Percentiles rank a stretch among this genome's conserved stretches.
Conservation (phyloP, 371 early-diverging fungal genomes). For the Lichtheimia corymbifera region DNA sequence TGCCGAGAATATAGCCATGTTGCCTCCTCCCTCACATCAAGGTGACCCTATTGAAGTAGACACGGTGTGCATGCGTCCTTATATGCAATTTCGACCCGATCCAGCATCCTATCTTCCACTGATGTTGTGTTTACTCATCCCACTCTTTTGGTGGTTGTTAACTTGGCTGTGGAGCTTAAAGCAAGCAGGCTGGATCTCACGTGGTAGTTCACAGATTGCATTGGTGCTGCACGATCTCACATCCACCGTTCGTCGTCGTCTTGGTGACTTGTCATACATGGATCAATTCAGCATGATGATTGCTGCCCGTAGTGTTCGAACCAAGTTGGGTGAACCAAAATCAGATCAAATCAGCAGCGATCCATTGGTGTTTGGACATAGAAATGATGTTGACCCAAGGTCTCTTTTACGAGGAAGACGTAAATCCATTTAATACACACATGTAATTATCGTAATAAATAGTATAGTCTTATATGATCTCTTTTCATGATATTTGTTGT, state of each 20-base stretch:
- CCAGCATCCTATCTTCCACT: background rate
- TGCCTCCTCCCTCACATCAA: too few species aligned
- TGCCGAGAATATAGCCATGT: too few species aligned
- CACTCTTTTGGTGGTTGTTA: conserved; percentile 15
- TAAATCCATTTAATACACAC: too few species aligned
- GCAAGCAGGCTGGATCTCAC: conserved; percentile 15
- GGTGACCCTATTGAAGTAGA: too few species aligned
- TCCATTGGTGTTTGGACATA: background rate
- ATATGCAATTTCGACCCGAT: conserved; percentile 3
- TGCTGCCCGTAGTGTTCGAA: background rate
- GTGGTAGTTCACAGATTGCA: conserved; percentile 16
- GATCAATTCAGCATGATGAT: conserved; percentile 4
- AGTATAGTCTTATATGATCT: too few species aligned
- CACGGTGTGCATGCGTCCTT: too few species aligned
- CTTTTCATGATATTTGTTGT: too few species aligned
- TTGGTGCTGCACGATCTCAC: conserved; percentile 16
- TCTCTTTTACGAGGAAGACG: too few species aligned
- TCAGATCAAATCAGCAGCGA: background rate
- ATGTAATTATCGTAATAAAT: too few species aligned
- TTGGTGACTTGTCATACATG: conserved; percentile 14
- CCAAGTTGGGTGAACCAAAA: conserved; percentile 13
- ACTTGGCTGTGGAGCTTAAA: conserved; percentile 13
- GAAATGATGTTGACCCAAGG: too few species aligned
- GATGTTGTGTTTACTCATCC: conserved; percentile 1
- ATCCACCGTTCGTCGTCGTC: conserved; percentile 1